A percentile compares a stretch with the other conserved stretches of the same genome.
Conservation (phyloP, 2,329 filamentous ascomycete species). For the Botrytis sinoallii region DNA sequence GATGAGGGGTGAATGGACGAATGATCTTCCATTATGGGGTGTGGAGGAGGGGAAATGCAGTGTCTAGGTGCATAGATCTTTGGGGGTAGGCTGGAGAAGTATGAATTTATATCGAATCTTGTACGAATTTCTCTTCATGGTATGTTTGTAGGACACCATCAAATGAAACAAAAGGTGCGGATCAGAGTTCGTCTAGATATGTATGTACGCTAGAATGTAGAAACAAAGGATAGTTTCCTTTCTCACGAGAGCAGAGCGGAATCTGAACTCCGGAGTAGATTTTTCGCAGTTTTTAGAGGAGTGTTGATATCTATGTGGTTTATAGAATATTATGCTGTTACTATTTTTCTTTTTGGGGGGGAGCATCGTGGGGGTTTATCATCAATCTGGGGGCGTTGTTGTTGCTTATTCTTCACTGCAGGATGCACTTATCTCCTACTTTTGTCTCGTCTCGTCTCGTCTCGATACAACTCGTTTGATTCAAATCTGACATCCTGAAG, state of each 20-base stretch:
- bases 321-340: accelerated
- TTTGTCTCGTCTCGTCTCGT: not conserved
- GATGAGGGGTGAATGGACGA: not conserved
- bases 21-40: not conserved
- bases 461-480: not conserved
- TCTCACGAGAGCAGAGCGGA: not conserved
- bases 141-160: not conserved
- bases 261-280: not conserved
- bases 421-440: not conserved
- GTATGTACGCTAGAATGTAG: not conserved
- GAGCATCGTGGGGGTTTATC: accelerated
- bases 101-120: not conserved
- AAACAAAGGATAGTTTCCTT: not conserved
- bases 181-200: not conserved
- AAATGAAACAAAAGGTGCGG: no score
- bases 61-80: not conserved
- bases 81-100: not conserved
- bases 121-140: not conserved
- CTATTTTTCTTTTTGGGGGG: not conserved
- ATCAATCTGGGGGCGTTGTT: not conserved
- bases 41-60: not conserved
- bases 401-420: not conserved
- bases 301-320: not conserved
- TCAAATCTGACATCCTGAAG: not conserved
- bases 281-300: not conserved